Conservation (phyloP, 2,329 filamentous ascomycete species). For the Talaromyces sp. region DNA sequence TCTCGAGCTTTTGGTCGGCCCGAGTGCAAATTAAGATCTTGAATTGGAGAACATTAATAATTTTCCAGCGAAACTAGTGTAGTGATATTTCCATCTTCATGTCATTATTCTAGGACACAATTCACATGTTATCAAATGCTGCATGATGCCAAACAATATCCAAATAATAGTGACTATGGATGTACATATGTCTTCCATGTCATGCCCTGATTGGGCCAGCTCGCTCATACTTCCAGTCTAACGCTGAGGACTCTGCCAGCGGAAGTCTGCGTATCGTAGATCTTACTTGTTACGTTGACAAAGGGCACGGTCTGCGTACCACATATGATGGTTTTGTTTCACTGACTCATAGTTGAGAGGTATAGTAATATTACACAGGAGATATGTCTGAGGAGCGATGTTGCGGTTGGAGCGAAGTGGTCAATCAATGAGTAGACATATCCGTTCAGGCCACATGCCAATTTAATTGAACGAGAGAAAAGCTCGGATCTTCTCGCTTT, state of each 20-base stretch:
- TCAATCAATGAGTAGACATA: not conserved
- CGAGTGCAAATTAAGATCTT: not conserved
- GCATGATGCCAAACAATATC: not conserved
- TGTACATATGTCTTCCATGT: not conserved
- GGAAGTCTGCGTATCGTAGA: not conserved
- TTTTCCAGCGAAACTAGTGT: not conserved
- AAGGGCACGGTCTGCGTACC: not conserved
- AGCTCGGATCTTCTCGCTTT: not conserved
- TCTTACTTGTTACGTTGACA: not conserved
- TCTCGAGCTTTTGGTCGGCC: not conserved
- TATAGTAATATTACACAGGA: not conserved
- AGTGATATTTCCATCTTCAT: not conserved
- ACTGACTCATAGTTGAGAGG: not conserved
- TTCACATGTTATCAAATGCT: not conserved
- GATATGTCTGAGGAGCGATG: not conserved
- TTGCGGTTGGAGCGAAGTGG: not conserved
- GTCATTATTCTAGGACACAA: no score
- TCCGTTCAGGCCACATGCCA: not conserved
- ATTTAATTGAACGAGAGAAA: no score
- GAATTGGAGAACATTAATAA: not conserved
- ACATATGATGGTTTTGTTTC: not conserved
- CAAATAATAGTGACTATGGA: not conserved
- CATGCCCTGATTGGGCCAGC: not conserved
- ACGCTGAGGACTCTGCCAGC: not conserved
- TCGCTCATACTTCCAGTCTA: not conserved